Evolutionary conservation across 192 early-diverging fungal species (phyloP).

Genomic region (Mortierella claussenii): DNA sequence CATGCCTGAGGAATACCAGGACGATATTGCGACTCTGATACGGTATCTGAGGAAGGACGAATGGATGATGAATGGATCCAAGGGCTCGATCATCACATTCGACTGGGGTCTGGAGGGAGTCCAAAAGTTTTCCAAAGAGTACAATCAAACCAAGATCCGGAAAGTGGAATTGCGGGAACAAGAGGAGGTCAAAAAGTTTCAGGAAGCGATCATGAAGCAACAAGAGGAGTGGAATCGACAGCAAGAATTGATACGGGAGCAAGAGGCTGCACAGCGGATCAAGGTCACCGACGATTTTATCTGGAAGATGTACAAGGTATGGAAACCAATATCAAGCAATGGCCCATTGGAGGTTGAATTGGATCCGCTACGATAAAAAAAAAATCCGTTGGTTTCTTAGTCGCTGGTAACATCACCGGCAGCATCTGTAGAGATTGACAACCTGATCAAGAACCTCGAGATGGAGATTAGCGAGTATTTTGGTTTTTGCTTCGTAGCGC

Average conservation of each 20-base stretch:
- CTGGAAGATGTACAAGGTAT: slow-evolving; percentile 46
- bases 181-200: slow-evolving; percentile 25
- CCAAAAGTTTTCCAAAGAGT: slow-evolving; percentile 41
- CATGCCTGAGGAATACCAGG: slow-evolving; percentile 38
- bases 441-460: slow-evolving; percentile 31
- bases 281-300: slow-evolving; percentile 34
- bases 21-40: slow-evolving; percentile 48
- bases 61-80: slow-evolving; percentile 46
- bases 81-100: slow-evolving; percentile 30
- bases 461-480: slow-evolving; percentile 43
- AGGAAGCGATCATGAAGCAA: slow-evolving; percentile 14
- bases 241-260: slow-evolving; percentile 30
- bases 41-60: slow-evolving; percentile 45
- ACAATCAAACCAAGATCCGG: slow-evolving; percentile 41
- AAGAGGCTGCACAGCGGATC: slow-evolving; percentile 9
- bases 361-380: not conserved
- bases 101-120: slow-evolving; percentile 49
- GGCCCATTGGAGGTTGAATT: not conserved
- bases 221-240: slow-evolving; percentile 44
- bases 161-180: slow-evolving; percentile 31
- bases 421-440: slow-evolving; percentile 1
- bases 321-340: not conserved
- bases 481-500: slow-evolving; percentile 33
- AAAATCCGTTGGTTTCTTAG: not conserved
- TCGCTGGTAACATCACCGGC: not conserved